These are phyloP conservation scores for Neurospora africana DNA, from an alignment of 495 filamentous ascomycete genomes.

Conservation along the genomic window DNA sequence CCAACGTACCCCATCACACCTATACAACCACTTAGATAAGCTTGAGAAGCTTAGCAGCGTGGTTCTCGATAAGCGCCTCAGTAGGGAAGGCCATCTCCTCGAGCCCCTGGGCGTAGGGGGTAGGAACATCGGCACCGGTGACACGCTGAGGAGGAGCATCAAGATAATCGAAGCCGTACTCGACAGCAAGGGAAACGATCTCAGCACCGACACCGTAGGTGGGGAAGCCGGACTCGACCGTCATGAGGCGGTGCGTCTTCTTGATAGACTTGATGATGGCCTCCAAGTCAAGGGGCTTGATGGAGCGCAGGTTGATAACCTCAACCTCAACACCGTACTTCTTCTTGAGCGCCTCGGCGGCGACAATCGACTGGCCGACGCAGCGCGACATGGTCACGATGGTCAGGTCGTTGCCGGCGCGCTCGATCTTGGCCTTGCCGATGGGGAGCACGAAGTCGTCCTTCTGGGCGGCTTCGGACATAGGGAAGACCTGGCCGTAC, in stretches of 20 bases:
- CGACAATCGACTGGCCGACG: conserved; percentile 83
- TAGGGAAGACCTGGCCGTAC: conserved; percentile 87
- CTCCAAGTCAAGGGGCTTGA: conserved; percentile 95
- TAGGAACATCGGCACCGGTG: conserved; percentile 92
- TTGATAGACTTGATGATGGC: conserved; percentile 91
- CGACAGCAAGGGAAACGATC: conserved; percentile 87
- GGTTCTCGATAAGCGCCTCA: conserved; percentile 70
- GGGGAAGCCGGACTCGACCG: conserved; percentile 92
- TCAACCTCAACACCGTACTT: conserved; percentile 94
- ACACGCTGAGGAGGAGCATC: conserved; percentile 86
- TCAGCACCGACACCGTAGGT: conserved; percentile 86
- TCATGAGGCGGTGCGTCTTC: conserved; percentile 90
- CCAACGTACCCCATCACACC: neutral
- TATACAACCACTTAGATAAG: conserved; percentile 38
- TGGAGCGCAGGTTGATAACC: conserved; percentile 93
- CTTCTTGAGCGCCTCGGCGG: conserved; percentile 81
- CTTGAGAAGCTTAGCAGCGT: conserved; percentile 72
- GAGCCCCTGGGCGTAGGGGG: conserved; percentile 77
- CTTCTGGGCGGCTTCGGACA: conserved; percentile 91
- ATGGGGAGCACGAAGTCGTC: conserved; percentile 92
- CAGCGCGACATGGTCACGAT: conserved; percentile 90
- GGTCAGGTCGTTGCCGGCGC: conserved; percentile 87
- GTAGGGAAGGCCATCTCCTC: conserved; percentile 90
- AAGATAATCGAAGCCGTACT: conserved; percentile 97
- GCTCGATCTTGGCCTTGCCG: conserved; percentile 98